Conservation (phyloP, 2,329 filamentous ascomycete genomes). For the Cytospora piceae region DNA sequence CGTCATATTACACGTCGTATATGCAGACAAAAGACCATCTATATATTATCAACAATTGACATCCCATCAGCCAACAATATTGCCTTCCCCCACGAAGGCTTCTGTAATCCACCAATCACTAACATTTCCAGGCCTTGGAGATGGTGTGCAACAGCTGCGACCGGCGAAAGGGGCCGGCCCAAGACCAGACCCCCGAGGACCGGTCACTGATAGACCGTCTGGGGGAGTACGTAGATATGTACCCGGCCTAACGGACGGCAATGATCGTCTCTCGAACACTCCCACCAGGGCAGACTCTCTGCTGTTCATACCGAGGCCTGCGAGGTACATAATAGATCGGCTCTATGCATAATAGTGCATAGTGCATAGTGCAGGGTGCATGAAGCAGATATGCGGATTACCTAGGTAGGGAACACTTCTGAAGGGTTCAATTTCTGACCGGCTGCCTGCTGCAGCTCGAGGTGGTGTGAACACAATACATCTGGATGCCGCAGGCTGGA, state of each 20-base stretch:
- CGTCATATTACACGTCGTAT: slow-evolving; percentile 7
- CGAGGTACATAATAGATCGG: slow-evolving; percentile 2
- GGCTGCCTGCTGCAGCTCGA: background rate
- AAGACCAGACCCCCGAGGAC: background rate
- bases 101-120: background rate
- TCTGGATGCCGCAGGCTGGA: background rate
- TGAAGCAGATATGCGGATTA: background rate
- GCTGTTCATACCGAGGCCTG: background rate
- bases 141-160: slow-evolving; percentile 9
- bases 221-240: background rate
- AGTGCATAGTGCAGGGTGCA: background rate
- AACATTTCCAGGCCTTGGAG: background rate
- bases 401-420: slow-evolving; percentile 5
- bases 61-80: background rate
- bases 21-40: slow-evolving; percentile 3
- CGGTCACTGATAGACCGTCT: background rate
- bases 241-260: background rate
- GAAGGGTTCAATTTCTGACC: slow-evolving; percentile 3
- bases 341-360: slow-evolving; percentile 5
- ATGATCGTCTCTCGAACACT: background rate
- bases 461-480: slow-evolving; percentile 7
- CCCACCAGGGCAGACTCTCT: background rate
- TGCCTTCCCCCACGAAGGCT: background rate
- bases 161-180: background rate
- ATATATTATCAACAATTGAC: background rate